Evolutionary conservation across 2,329 filamentous ascomycete genomes (phyloP).

Genomic region (Cercospora janseana): DNA sequence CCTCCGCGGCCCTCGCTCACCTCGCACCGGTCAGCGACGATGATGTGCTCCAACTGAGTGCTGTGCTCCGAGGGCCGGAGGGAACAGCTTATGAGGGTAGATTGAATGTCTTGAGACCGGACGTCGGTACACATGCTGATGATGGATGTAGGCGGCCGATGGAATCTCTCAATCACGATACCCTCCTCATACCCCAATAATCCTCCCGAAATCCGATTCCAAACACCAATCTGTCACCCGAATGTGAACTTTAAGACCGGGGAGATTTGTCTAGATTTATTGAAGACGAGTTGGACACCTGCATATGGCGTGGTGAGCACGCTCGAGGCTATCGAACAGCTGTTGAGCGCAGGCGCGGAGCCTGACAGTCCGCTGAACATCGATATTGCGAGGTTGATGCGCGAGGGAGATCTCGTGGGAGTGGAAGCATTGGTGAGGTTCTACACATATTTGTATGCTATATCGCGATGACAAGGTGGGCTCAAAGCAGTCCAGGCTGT

Average conservation of each 20-base stretch:
- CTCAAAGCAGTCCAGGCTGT: not conserved
- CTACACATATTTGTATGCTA: conserved; percentile 58
- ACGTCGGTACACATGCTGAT: not conserved
- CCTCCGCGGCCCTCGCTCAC: conserved; percentile 56
- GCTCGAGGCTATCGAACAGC: conserved; percentile 68
- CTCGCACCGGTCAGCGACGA: conserved; percentile 58
- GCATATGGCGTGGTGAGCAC: conserved; percentile 77
- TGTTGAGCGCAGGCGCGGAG: conserved; percentile 62
- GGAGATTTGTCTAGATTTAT: conserved; percentile 89
- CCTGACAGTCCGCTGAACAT: conserved; percentile 75
- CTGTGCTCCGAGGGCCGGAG: conserved; percentile 58
- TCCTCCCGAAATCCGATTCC: conserved; percentile 75
- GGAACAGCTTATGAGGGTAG: conserved; percentile 62
- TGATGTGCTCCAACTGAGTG: conserved; percentile 59
- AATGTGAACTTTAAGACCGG: conserved; percentile 74
- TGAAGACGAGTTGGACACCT: conserved; percentile 76
- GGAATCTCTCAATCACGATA: conserved; percentile 75
- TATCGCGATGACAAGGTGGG: conserved; percentile 12
- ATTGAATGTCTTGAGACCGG: not conserved
- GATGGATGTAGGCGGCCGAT: conserved; percentile 61
- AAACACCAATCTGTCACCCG: conserved; percentile 81
- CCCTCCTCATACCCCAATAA: conserved; percentile 74
- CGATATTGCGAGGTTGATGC: conserved; percentile 69
- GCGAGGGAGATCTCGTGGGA: conserved; percentile 66
- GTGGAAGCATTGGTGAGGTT: conserved; percentile 69